Conservation (phyloP, 768 basidiomycete species). For the Auriscalpium vulgare region DNA sequence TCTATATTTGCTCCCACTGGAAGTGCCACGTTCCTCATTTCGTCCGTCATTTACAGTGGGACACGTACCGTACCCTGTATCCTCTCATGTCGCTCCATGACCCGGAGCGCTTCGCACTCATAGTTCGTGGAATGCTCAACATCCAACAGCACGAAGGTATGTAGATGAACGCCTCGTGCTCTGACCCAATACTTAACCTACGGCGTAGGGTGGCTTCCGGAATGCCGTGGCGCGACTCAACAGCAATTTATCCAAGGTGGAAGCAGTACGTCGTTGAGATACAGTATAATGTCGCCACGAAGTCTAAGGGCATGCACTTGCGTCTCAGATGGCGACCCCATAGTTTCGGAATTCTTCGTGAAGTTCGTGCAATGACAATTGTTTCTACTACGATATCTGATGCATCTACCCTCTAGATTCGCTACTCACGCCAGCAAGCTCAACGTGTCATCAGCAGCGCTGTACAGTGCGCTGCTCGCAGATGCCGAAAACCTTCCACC, state of each 20-base stretch:
- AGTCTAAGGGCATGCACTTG: background rate
- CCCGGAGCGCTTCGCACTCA: conserved; percentile 46
- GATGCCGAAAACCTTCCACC: conserved; percentile 51
- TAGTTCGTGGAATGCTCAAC: conserved; percentile 59
- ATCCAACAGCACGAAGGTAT: conserved; percentile 61
- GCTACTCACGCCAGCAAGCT: conserved; percentile 38
- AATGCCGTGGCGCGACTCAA: conserved; percentile 50
- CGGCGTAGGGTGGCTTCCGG: conserved; percentile 52
- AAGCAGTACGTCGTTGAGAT: conserved; percentile 32
- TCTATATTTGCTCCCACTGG: background rate
- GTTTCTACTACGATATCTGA: background rate
- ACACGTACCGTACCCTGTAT: conserved; percentile 55
- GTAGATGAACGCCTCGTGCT: conserved; percentile 35
- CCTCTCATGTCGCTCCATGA: conserved; percentile 60
- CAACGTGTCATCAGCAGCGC: conserved; percentile 37
- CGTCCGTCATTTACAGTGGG: conserved; percentile 36
- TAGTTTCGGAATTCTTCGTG: conserved; percentile 57
- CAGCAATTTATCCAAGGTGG: conserved; percentile 52
- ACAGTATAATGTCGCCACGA: too few species aligned
- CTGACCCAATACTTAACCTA: background rate
- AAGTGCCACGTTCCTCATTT: background rate
- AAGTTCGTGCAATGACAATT: conserved; percentile 31
- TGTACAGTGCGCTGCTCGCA: conserved; percentile 50
- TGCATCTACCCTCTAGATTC: conserved; percentile 30
- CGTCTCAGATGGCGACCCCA: conserved; percentile 49